Evolutionary conservation across 345 rosid species (phyloP), one percentile per base, ranked within the genome.

Genomic region (Bruguiera parviflora): DNA sequence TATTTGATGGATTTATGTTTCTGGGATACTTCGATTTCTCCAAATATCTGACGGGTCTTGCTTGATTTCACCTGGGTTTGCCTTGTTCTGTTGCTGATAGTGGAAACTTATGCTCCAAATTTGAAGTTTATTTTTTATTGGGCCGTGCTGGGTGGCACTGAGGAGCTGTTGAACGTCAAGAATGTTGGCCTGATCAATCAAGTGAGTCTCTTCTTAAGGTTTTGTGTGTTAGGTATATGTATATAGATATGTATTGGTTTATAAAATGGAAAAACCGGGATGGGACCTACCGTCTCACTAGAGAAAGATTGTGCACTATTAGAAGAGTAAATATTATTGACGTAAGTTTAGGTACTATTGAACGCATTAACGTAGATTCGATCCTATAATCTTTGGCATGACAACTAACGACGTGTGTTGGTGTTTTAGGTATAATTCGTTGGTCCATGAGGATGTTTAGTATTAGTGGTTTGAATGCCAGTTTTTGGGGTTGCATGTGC

Each of bases 41-140:
- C 58, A 46, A 20, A 21, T 53, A 19, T 61, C 31, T 46, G 62
- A 66, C 63, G 71, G 67, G 25, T 59, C 51, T 69, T 55, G 49
- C 64, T 73, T 61, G 68, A 71, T 77, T 70, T 74, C 65, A 63
- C 70, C 56, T 76, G 78, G 70, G 47, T 64, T 63, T 66, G 55
- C 29, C 55, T 62, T 20, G 9, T 51, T 75, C 10, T 65, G 47
- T 53, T 57, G 75, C 75, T 66, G 78, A 33, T 52, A 73, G 49
- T 70, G 18, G 7, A 32, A 32, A 5, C 35, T 32, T 46, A 20
- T 31, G 35, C 5, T 61, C 21, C 24, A 19, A 21, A 8, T 61
- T 32, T 61, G 11, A 61, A 18, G 31, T 32, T 29, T 29, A 3
- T 7, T 18, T 5, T 27, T 21, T 28, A 27, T 65, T 47, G 27